These are phyloP conservation scores for Saccharomycopsis malanga DNA, from an alignment of 805 yeast species.

Conservation along the genomic window DNA sequence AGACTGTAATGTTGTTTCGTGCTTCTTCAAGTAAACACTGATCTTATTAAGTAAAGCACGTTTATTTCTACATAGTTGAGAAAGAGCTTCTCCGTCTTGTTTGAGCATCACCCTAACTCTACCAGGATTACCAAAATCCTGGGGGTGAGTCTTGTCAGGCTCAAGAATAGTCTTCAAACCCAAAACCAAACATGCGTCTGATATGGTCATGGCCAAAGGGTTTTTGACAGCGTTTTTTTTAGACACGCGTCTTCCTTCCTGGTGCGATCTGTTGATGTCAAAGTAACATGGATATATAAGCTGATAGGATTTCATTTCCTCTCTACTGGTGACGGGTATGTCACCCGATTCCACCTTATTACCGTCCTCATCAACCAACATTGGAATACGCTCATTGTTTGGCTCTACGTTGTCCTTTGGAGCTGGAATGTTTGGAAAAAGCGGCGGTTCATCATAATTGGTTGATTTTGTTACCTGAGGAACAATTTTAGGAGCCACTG, in stretches of 20 bases:
- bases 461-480: slow-evolving; percentile 58
- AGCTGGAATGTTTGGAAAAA: slow-evolving; percentile 25
- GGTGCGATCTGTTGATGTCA: slow-evolving; percentile 66
- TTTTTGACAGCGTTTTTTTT: slow-evolving; percentile 64
- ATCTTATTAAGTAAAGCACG: slow-evolving; percentile 58
- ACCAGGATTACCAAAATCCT: slow-evolving; percentile 97
- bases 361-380: slow-evolving; percentile 17
- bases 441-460: slow-evolving; percentile 36
- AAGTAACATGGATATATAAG: slow-evolving; percentile 88
- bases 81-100: slow-evolving; percentile 38
- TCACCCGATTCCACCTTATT: slow-evolving; percentile 19
- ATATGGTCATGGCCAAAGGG: slow-evolving; percentile 78
- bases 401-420: too few relatives aligned
- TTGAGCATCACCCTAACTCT: slow-evolving; percentile 73
- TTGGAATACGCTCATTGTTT: slow-evolving; percentile 16
- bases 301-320: slow-evolving; percentile 63
- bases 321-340: slow-evolving; percentile 49
- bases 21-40: slow-evolving; percentile 50
- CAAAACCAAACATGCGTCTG: slow-evolving; percentile 54
- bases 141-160: slow-evolving; percentile 87
- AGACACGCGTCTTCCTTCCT: slow-evolving; percentile 79
- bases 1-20: slow-evolving; percentile 64
- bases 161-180: slow-evolving; percentile 44
- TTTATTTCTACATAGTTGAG: slow-evolving; percentile 41
- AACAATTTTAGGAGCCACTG: slow-evolving; percentile 62